A percentile compares a stretch with the other conserved stretches of the same genome.
phyloP scores from a whole-genome alignment of 257 asterid species.

The Linderniella brevidens region DNA sequence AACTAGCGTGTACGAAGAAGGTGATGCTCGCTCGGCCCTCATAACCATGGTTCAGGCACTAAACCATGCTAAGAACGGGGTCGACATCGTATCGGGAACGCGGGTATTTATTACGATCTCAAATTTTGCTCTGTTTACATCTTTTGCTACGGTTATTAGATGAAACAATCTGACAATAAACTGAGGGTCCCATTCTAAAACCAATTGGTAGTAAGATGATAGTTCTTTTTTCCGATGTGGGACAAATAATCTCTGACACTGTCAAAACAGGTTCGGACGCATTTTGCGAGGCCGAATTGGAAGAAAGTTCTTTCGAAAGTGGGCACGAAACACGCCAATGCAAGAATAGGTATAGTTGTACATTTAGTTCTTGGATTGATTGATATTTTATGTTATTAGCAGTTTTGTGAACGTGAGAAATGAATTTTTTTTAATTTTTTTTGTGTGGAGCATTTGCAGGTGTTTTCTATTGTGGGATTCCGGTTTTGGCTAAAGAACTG shows the following conservation, averaged over 20 bases:
- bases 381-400: too few relatives aligned
- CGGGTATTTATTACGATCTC: slow-evolving; percentile 29
- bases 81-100: slow-evolving; percentile 77
- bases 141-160: too few relatives aligned
- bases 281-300: slow-evolving; percentile 97
- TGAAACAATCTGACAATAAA: too few relatives aligned
- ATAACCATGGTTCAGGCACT: slow-evolving; percentile 97
- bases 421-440: too few relatives aligned
- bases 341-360: slow-evolving; percentile 68
- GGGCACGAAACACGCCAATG: slow-evolving; percentile 83
- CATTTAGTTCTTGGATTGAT: not conserved
- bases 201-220: too few relatives aligned
- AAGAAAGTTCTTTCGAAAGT: slow-evolving; percentile 68
- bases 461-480: slow-evolving; percentile 86
- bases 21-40: slow-evolving; percentile 96
- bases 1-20: slow-evolving; percentile 94
- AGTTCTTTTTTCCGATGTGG: too few relatives aligned
- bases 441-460: too few relatives aligned
- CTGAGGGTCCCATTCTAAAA: too few relatives aligned
- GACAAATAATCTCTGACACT: too few relatives aligned
- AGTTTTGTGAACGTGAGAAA: too few relatives aligned
- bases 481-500: slow-evolving; percentile 82
- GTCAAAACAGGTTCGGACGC: slow-evolving; percentile 71
- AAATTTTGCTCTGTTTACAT: not conserved
- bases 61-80: slow-evolving; percentile 94